A percentile compares a stretch with the other conserved stretches of the same genome.
Conservation (phyloP, 495 filamentous ascomycete genomes). For the Chaetomium cochliodes region DNA sequence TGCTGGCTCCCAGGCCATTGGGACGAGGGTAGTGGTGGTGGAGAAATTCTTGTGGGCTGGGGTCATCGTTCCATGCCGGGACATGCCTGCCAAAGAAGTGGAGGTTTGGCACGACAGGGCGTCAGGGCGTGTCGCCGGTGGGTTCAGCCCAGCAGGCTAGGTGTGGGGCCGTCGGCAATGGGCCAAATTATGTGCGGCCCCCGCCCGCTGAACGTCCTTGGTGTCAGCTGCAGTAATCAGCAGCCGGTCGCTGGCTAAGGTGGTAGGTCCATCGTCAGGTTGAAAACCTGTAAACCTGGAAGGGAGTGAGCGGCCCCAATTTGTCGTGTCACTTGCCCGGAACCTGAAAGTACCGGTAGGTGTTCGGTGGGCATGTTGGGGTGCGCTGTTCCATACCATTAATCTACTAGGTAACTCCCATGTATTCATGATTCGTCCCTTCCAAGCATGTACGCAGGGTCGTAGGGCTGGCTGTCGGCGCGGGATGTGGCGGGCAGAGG, state of each 20-base stretch:
- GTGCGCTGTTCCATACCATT: no score
- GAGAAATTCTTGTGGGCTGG: slow-evolving; percentile 13
- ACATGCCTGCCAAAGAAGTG: background rate
- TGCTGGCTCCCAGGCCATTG: slow-evolving; percentile 15
- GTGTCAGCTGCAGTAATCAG: slow-evolving; percentile 4
- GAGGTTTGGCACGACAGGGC: background rate
- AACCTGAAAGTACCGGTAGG: no score
- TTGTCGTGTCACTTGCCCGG: background rate
- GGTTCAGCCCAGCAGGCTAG: slow-evolving; percentile 14
- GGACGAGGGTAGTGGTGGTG: slow-evolving; percentile 4
- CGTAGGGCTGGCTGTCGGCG: slow-evolving; percentile 12
- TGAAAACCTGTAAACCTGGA: no score
- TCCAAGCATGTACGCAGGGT: background rate
- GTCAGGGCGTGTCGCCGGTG: slow-evolving; percentile 14
- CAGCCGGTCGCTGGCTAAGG: background rate
- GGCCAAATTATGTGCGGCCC: background rate
- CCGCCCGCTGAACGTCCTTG: no score
- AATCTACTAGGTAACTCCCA: background rate
- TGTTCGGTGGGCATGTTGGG: no score
- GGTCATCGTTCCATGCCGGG: background rate
- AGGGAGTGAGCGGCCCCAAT: background rate
- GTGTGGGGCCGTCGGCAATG: slow-evolving; percentile 6
- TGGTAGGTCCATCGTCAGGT: no score
- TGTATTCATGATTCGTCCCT: background rate
- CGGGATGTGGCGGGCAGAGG: slow-evolving; percentile 17